Base-by-base conservation (phyloP, 495 filamentous ascomycete species). In the Penicillium verhagenii region DNA sequence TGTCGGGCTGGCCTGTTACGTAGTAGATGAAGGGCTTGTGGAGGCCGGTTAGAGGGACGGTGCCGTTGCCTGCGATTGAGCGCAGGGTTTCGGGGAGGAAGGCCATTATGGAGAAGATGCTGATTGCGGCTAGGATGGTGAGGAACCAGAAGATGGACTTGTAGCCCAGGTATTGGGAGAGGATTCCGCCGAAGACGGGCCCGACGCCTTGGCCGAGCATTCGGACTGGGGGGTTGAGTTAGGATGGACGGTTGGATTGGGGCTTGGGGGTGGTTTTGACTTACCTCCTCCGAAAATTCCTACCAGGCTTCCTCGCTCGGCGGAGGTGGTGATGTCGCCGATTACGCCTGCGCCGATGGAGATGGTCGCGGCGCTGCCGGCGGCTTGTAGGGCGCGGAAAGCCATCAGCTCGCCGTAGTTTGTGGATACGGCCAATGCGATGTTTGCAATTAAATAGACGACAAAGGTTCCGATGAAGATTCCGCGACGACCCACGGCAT, bases 111-210 rank as follows among this genome's bases (percentile, higher is more conserved):
- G 80, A 75, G 0, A 72, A 10, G 1, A 81, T 61, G 54, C 74
- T 77, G 16, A 77, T 66, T 1, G 70, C 79, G 24, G 78, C 73
- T 23, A 84, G 57, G 37, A 87, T 86, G 43, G 79, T 76, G 19
- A 89, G 73, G 54, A 90, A 87, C 86, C 86, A 90, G 67, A 91
- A 91, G 50, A 88, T 87, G 23, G 81, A 79, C 28, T 81, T 67
- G 78, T 85, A 91, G 0, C 86, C 87, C 9, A 88, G 72, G 47
- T 82, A 86, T 46, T 87, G 72, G 3, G 82, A 74, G 3, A 90
- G 66, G 2, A 88, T 56, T 0, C 86, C 87, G 14, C 87, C 88
- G 29, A 90, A 77, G 0, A 88, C 80, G 1, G 86, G 86, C 13
- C 82, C 83, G 21, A 88, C 57, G 4, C 81, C 76, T 9, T 84